phyloP scores from a whole-genome alignment of 306 rosid genomes.

The Potentilla sterilis region DNA sequence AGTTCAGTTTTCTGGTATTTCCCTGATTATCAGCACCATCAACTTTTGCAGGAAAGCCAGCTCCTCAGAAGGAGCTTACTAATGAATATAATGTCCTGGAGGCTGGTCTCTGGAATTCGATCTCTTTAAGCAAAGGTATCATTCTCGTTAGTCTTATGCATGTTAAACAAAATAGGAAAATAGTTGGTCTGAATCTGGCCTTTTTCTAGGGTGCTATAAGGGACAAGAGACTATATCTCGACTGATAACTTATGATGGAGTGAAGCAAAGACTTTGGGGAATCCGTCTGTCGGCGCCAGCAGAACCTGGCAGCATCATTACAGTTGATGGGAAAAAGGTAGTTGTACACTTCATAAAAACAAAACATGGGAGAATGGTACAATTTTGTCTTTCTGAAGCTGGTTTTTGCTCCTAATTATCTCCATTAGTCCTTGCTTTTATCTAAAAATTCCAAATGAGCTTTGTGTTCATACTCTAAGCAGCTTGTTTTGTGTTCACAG shows the following conservation, averaged over 20 bases:
- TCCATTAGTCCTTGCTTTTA: not conserved
- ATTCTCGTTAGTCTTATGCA: constrained; percentile 19
- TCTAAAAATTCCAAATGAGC: not conserved
- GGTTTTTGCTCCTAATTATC: not conserved
- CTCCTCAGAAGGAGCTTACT: constrained; percentile 85
- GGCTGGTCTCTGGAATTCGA: constrained; percentile 88
- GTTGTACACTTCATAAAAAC: constrained; percentile 1
- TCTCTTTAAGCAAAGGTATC: constrained; percentile 75
- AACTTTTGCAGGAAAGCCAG: constrained; percentile 75
- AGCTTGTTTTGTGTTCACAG: constrained; percentile 37
- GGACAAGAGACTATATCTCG: constrained; percentile 96
- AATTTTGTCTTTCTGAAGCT: not conserved
- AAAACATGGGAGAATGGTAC: not conserved
- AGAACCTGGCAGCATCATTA: constrained; percentile 73
- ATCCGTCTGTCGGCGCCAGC: constrained; percentile 66
- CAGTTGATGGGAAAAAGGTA: constrained; percentile 73
- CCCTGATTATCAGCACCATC: constrained; percentile 1
- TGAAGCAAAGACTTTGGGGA: constrained; percentile 95
- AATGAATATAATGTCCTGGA: constrained; percentile 89
- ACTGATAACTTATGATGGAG: constrained; percentile 83
- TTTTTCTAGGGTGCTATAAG: constrained; percentile 80
- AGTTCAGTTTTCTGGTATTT: constrained; percentile 13
- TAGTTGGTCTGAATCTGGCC: constrained; percentile 19
- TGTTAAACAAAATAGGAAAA: constrained; percentile 17
- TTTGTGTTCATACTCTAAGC: constrained; percentile 15